Evolutionary conservation across 306 rosid species (phyloP), one percentile per base, ranked within the genome.

Genomic region (Lathyrus aphaca): DNA sequence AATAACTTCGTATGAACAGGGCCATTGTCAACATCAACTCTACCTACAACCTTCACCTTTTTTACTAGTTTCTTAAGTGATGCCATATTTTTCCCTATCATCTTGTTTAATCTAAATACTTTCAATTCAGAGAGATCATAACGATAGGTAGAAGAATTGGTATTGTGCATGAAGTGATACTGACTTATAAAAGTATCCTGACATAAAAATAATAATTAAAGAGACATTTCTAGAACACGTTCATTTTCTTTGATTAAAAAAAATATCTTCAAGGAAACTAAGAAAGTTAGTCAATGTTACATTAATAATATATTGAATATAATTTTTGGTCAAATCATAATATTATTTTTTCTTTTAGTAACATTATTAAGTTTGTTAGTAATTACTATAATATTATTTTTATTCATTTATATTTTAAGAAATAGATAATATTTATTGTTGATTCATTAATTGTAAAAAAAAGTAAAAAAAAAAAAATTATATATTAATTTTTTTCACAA

Each of bases 61-160:
- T 81, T 86, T 0, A 82, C 82, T 5, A 93, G 80, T 74, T 86
- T 90, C 81, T 81, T 86, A 45, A 92, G 61, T 0, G 84, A 44
- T 3, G 48, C 82, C 67, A 85, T 83, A 74, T 74, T 92, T 66
- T 79, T 93, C 23, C 85, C 85, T 32, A 83, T 56, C 96, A 89
- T 89, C 42, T 51, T 79, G 1, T n/a, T 4, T 0, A 42, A 18
- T 11, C 7, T 1, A 11, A 23, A 23, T 35, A 35, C 9, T 35
- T 32, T 35, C 10, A 35, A 35, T 1, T 35, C 39, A 35, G 1
- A 35, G 39, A 35, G 39, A 8, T 35, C 10, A 32, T 1, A 1
- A 32, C 7, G 6, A 32, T 32, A 5, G 8, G 45, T 17, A 55
- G 43, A 58, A 55, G 65, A 15, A 18, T 5, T 27, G 55, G 66